These are phyloP conservation scores for Arachis monticola DNA, from an alignment of 331 rosid genomes.

Conservation along the genomic window DNA sequence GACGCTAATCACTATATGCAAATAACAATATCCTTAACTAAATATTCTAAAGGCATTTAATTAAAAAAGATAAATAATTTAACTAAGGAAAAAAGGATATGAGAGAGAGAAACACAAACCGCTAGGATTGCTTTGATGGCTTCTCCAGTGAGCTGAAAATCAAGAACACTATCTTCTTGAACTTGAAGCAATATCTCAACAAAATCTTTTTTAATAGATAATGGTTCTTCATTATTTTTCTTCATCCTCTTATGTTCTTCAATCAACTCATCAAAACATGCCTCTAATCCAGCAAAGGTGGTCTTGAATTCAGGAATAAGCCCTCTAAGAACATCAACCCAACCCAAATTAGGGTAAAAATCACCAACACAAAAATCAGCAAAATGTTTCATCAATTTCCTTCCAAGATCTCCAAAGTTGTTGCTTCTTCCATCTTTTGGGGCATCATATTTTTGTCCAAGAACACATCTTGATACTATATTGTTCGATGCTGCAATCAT, in stretches of 20 bases:
- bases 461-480: slow-evolving; percentile 13
- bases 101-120: slow-evolving; percentile 8
- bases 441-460: slow-evolving; percentile 40
- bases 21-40: too few species aligned
- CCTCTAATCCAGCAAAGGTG: slow-evolving; percentile 32
- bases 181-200: slow-evolving; percentile 51
- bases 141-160: slow-evolving; percentile 32
- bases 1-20: too few species aligned
- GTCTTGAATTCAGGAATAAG: slow-evolving; percentile 15
- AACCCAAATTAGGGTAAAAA: slow-evolving; percentile 46
- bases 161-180: slow-evolving; percentile 29
- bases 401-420: slow-evolving; percentile 40
- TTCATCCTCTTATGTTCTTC: slow-evolving; percentile 35
- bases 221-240: neutral
- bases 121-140: slow-evolving; percentile 41
- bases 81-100: neutral
- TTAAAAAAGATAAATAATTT: too few species aligned
- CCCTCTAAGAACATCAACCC: slow-evolving; percentile 51
- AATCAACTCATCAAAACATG: slow-evolving; percentile 43
- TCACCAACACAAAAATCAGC: slow-evolving; percentile 44
- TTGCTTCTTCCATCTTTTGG: slow-evolving; percentile 19
- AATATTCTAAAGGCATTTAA: too few species aligned
- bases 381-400: slow-evolving; percentile 12
- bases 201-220: slow-evolving; percentile 39
- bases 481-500: slow-evolving; percentile 16